Percentiles rank a stretch among this genome's conserved stretches.
phyloP scores from a whole-genome alignment of 208 protist genomes.

The Blastocrithidia nonstop region DNA sequence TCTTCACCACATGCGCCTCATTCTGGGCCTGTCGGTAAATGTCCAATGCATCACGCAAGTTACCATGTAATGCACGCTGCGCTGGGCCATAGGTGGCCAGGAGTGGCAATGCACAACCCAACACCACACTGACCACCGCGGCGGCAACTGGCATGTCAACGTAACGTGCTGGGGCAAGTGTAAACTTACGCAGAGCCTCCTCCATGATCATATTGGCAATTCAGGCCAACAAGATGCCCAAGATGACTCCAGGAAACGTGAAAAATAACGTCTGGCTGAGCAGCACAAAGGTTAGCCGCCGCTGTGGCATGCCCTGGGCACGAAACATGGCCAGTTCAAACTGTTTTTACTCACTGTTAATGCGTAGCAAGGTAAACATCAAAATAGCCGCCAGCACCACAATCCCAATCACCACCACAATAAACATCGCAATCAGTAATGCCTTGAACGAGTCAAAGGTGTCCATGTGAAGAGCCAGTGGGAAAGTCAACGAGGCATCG shows the following conservation, averaged over 20 bases:
- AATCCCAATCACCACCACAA: conserved; percentile 61
- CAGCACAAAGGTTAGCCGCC: conserved; percentile 66
- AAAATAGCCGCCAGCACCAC: conserved; percentile 79
- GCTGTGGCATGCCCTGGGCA: conserved; percentile 79
- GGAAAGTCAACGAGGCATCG: conserved; percentile 27
- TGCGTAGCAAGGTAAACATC: conserved; percentile 85
- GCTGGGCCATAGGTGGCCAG: conserved; percentile 75
- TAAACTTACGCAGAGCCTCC: conserved; percentile 38
- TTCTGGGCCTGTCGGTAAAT: conserved; percentile 84
- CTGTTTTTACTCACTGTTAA: conserved; percentile 90
- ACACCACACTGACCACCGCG: conserved; percentile 31
- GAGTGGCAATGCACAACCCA: conserved; percentile 75
- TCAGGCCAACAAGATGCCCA: conserved; percentile 55
- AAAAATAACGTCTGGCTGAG: conserved; percentile 77
- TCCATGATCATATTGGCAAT: conserved; percentile 54
- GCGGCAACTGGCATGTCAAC: conserved; percentile 12
- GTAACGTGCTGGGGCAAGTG: conserved; percentile 12
- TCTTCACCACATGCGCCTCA: conserved; percentile 80
- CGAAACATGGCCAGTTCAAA: conserved; percentile 95
- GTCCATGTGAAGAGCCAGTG: conserved; percentile 29
- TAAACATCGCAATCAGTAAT: conserved; percentile 80
- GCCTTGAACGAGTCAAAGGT: conserved; percentile 55
- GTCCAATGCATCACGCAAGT: conserved; percentile 87
- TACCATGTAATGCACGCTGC: conserved; percentile 49
- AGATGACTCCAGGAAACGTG: conserved; percentile 71